A percentile compares a stretch with the other conserved stretches of the same genome.
phyloP scores from a whole-genome alignment of 225 moss, liverwort and hornwort genomes.

The Pseudoscleropodium purum region DNA sequence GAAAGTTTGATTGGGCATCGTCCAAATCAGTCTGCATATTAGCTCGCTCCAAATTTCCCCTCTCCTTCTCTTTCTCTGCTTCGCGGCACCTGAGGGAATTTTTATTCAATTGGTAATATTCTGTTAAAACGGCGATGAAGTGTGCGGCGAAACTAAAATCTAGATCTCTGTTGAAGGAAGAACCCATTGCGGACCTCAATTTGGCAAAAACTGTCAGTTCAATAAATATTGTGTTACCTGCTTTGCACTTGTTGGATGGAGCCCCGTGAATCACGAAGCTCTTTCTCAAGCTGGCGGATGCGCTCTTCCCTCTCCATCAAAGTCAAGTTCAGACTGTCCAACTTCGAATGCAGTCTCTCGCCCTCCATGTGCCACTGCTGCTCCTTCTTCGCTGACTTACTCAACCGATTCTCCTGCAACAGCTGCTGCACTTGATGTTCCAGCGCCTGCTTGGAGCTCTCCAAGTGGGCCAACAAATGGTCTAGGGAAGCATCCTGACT shows the following conservation, averaged over 20 bases:
- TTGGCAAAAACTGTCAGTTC: neutral
- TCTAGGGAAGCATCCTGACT: conserved; percentile 30
- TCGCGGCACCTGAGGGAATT: conserved; percentile 1
- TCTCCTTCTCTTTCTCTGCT: conserved; percentile 31
- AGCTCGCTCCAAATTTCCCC: conserved; percentile 8
- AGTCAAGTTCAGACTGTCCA: conserved; percentile 17
- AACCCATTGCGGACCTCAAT: neutral
- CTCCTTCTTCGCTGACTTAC: conserved; percentile 43
- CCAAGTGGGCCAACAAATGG: conserved; percentile 43
- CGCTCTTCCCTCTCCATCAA: conserved; percentile 34
- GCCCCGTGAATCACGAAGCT: conserved; percentile 16
- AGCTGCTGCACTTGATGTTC: conserved; percentile 53
- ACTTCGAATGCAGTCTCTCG: conserved; percentile 21
- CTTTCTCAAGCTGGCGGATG: conserved; percentile 28
- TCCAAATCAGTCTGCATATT: conserved; percentile 21
- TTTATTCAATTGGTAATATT: neutral
- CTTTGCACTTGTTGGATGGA: conserved; percentile 18
- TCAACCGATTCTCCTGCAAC: conserved; percentile 36
- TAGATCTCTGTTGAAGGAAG: too few species aligned
- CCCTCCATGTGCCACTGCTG: conserved; percentile 39
- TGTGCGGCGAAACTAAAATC: neutral
- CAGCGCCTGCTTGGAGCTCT: conserved; percentile 41
- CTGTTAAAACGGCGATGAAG: neutral
- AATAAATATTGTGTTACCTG: neutral
- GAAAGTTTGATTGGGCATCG: conserved; percentile 1